Evolutionary conservation across 495 filamentous ascomycete genomes (phyloP).

Genomic region (Choiromyces venosus): DNA sequence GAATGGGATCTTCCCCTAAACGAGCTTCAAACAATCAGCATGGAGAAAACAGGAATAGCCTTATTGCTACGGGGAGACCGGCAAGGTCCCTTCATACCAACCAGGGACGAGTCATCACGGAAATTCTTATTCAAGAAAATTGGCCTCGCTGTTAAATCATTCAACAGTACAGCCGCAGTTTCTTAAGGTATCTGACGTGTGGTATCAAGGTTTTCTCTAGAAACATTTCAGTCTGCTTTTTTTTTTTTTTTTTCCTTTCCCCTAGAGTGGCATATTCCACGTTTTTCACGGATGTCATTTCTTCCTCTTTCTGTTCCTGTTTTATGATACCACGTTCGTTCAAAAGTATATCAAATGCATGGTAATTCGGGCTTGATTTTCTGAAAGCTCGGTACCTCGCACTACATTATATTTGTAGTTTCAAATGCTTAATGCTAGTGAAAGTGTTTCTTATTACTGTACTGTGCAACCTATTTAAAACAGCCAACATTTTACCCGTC

Average conservation of each 20-base stretch:
- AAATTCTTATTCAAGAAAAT: conserved; percentile 71
- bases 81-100: conserved; percentile 91
- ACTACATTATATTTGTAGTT: not conserved
- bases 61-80: conserved; percentile 81
- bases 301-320: not conserved
- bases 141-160: conserved; percentile 39
- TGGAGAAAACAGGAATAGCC: conserved; percentile 89
- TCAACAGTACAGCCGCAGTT: conserved; percentile 38
- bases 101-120: conserved; percentile 77
- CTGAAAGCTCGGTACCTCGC: not conserved
- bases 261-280: not conserved
- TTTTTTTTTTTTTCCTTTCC: not conserved
- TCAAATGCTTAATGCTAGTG: not conserved
- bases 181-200: conserved; percentile 4
- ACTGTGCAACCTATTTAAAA: not conserved
- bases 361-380: not conserved
- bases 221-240: not conserved
- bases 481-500: not conserved
- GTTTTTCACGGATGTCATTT: conserved; percentile 2
- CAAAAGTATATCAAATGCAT: not conserved
- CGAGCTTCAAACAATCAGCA: conserved; percentile 92
- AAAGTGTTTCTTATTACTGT: not conserved
- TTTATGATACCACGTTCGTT: not conserved
- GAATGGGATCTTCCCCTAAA: conserved; percentile 96
- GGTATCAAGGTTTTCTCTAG: not conserved